Evolutionary conservation across 2,329 filamentous ascomycete species (phyloP), one percentile per base, ranked within the genome.

Genomic region (Phaeosphaeriaceae sp.): DNA sequence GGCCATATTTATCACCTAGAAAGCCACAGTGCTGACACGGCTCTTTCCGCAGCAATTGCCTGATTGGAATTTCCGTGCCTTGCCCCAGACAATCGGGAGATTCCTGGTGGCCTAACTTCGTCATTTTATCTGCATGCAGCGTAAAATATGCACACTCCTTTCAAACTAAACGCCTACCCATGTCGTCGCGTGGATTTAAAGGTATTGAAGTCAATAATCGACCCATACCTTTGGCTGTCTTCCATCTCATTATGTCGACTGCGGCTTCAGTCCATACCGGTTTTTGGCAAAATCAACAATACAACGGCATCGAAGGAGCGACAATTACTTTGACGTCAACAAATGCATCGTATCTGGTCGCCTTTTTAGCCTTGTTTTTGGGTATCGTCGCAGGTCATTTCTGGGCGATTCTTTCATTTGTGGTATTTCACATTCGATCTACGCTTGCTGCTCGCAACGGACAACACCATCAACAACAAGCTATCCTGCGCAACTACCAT

Each of bases 341-440:
- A 12, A 41, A 41, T 28, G 39, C 39, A 18, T 30, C 39, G 6
- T 41, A 41, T n/a, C 16, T 41, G 2, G 39, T 41, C 4, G 39
- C 39, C 17, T 41, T 41, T 16, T 16, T 41, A 6, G 39, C 39
- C 18, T 32, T 41, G 26, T 41, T 41, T 16, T 17, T 41, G 6
- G 39, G 39, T 32, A 20, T 41, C 16, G 39, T 41, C 13, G 39
- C 39, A 32, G 39, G 39, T 20, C 39, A 41, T 28, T 41, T 41
- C 28, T 41, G 39, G 39, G 39, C 39, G 12, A 41, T 41, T n/a
- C 8, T 41, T 9, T 41, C 39, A 13, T 41, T 17, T 16, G 28
- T 28, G 2, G 39, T 41, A 17, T 41, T 41, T 8, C 39, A 33
- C 8, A 41, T 41, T 18, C 39, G 39, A n/a, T 30, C 28, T 11